phyloP scores from a whole-genome alignment of 768 basidiomycete species.

The Lactifluus hygrophoroides region DNA sequence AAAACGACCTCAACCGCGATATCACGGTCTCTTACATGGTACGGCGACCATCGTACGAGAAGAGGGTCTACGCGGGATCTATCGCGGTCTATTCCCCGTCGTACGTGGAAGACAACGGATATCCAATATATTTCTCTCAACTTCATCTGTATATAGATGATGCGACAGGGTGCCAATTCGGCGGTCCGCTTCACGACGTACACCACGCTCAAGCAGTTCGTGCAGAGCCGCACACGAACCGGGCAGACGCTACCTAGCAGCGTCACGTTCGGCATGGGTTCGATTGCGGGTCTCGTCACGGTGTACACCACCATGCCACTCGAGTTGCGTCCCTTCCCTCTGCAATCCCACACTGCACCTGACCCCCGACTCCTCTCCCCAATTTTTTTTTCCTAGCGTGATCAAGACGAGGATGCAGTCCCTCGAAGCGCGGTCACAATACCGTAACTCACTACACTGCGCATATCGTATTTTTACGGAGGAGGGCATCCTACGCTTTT shows the following conservation, averaged over 20 bases:
- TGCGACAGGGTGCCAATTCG: constrained; percentile 97
- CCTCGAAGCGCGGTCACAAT: constrained; percentile 70
- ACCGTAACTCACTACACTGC: constrained; percentile 93
- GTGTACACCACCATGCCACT: constrained; percentile 87
- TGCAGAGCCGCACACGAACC: constrained; percentile 73
- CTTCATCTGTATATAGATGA: too few species aligned
- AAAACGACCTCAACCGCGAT: constrained; percentile 75
- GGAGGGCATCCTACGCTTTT: constrained; percentile 87
- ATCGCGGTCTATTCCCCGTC: constrained; percentile 89
- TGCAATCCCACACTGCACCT: background rate
- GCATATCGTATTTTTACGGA: constrained; percentile 91
- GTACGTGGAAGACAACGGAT: too few species aligned
- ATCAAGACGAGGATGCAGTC: constrained; percentile 99
- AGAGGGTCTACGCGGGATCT: constrained; percentile 80
- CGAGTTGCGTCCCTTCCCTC: constrained; percentile 39
- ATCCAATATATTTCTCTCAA: too few species aligned
- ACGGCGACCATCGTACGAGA: constrained; percentile 69
- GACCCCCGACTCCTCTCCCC: background rate
- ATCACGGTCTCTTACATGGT: constrained; percentile 81
- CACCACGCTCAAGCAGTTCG: constrained; percentile 87
- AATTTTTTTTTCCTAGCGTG: constrained; percentile 43
- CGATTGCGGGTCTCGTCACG: constrained; percentile 87
- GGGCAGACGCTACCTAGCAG: constrained; percentile 79
- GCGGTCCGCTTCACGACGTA: constrained; percentile 95
- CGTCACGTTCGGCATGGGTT: constrained; percentile 92